Percentiles rank a stretch among this genome's conserved stretches.
phyloP scores from a whole-genome alignment of 805 yeast species.

The Allodekkera sacchari region DNA sequence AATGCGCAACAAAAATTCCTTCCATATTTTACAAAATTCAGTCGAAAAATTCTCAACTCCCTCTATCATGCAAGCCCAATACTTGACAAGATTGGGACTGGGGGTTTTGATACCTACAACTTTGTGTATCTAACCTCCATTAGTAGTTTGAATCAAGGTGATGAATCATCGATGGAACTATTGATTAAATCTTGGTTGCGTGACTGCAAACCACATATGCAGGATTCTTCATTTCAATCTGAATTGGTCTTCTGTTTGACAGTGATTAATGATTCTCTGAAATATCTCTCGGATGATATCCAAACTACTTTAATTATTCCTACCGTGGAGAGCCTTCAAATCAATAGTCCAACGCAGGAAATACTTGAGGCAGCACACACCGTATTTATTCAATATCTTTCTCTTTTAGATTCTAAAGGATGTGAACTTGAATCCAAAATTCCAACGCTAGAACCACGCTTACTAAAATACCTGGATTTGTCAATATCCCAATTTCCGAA shows the following conservation, averaged over 20 bases:
- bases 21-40: slow-evolving; percentile 9
- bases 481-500: slow-evolving; percentile 50
- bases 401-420: slow-evolving; percentile 14
- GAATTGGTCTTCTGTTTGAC: slow-evolving; percentile 39
- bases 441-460: slow-evolving; percentile 11
- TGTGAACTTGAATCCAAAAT: slow-evolving; percentile 5
- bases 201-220: slow-evolving; percentile 12
- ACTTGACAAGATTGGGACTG: slow-evolving; percentile 47
- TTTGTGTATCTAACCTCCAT: slow-evolving; percentile 40
- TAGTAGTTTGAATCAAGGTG: slow-evolving; percentile 10
- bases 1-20: no score
- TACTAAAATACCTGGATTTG: slow-evolving; percentile 34
- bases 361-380: slow-evolving; percentile 61
- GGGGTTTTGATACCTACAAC: slow-evolving; percentile 57
- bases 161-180: slow-evolving; percentile 14
- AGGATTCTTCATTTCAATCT: slow-evolving; percentile 25
- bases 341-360: slow-evolving; percentile 13
- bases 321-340: slow-evolving; percentile 16
- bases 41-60: slow-evolving; percentile 28
- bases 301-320: slow-evolving; percentile 20
- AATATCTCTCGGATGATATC: slow-evolving; percentile 26
- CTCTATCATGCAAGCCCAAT: slow-evolving; percentile 40
- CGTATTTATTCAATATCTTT: slow-evolving; percentile 32
- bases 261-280: slow-evolving; percentile 36
- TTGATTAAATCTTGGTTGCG: slow-evolving; percentile 11